phyloP scores from a whole-genome alignment of 2,329 filamentous ascomycete genomes.

The Sporothrix dimorphospora region DNA sequence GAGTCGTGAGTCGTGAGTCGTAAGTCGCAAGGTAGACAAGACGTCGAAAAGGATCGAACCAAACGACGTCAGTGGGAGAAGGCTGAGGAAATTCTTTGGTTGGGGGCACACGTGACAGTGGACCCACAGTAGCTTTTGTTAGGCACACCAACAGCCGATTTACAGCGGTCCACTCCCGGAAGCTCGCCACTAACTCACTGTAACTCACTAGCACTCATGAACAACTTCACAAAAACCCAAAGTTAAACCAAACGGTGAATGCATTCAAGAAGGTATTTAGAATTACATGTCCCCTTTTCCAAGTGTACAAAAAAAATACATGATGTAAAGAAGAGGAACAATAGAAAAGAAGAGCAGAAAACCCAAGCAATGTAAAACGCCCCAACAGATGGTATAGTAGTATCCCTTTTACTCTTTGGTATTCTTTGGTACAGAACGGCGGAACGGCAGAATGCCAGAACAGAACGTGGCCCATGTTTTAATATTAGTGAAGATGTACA shows the following conservation, averaged over 20 bases:
- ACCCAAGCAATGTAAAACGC: background rate
- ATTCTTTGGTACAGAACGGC: background rate
- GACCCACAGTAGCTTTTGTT: background rate
- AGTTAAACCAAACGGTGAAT: too few relatives aligned
- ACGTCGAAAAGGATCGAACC: background rate
- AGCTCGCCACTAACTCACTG: background rate
- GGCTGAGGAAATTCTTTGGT: conserved; percentile 5
- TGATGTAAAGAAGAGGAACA: too few relatives aligned
- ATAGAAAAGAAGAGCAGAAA: background rate
- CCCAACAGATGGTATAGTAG: background rate
- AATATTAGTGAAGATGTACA: background rate
- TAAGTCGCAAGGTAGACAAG: background rate
- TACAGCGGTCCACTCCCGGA: background rate
- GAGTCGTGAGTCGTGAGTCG: background rate
- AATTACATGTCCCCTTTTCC: background rate
- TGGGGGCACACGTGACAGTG: background rate
- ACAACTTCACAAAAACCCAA: too few relatives aligned
- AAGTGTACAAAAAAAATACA: background rate
- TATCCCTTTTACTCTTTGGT: background rate
- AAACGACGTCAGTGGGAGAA: conserved; percentile 18
- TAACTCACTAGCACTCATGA: background rate
- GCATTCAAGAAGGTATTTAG: background rate
- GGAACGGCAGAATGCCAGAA: background rate
- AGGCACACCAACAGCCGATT: background rate
- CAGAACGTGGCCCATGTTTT: background rate